Evolutionary conservation across 1,139 yeast genomes (phyloP).

Genomic region (Torulaspora pretoriensis): DNA sequence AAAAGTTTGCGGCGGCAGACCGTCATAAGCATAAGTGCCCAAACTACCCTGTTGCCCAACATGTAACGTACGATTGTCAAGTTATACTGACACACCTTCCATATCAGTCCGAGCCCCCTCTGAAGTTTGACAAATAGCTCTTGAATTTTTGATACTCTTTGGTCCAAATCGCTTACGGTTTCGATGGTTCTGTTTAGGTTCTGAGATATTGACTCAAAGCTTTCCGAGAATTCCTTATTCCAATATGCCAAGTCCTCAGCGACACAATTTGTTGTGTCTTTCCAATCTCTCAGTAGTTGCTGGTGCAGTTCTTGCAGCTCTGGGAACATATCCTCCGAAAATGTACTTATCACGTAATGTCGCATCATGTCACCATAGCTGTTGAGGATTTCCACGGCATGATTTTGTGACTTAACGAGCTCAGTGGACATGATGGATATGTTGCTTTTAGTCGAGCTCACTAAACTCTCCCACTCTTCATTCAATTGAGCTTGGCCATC

Average conservation of each 20-base stretch:
- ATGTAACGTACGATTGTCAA: constrained; percentile 1
- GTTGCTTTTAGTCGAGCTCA: constrained; percentile 6
- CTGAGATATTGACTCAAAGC: constrained; percentile 13
- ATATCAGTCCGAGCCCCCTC: background rate
- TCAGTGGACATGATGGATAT: constrained; percentile 4
- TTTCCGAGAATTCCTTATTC: constrained; percentile 13
- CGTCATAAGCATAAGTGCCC: constrained; percentile 3
- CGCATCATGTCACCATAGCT: constrained; percentile 10
- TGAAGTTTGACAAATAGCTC: background rate
- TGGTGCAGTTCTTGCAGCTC: constrained; percentile 11
- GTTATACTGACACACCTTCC: constrained; percentile 1
- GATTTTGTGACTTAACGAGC: constrained; percentile 4
- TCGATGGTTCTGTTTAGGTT: constrained; percentile 16
- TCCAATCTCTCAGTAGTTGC: constrained; percentile 16
- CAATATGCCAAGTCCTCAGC: constrained; percentile 15
- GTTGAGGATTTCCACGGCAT: constrained; percentile 8
- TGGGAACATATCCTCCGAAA: constrained; percentile 6
- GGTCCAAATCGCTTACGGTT: constrained; percentile 15
- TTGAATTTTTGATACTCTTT: constrained; percentile 8
- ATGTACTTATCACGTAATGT: constrained; percentile 7
- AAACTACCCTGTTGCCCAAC: constrained; percentile 1
- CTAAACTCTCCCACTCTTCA: constrained; percentile 11
- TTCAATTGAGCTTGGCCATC: constrained; percentile 7
- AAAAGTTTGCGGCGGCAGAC: constrained; percentile 1
- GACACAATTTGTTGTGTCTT: constrained; percentile 8